These are phyloP conservation scores for Candida michaelii DNA, from an alignment of 805 yeast species.

Conservation along the genomic window DNA sequence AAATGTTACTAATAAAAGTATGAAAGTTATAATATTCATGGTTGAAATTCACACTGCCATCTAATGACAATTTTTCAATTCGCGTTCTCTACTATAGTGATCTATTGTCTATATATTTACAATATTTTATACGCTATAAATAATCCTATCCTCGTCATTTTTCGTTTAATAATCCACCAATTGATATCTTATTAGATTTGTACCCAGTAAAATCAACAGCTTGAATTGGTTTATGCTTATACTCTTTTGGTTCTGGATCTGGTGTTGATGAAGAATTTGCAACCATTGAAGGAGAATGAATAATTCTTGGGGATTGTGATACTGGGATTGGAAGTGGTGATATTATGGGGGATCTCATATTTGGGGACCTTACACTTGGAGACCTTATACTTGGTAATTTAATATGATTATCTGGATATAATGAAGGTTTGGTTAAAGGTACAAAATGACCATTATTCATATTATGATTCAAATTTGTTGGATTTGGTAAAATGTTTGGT, in stretches of 20 bases:
- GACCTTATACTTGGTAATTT: conserved; percentile 4
- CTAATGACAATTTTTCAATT: not conserved
- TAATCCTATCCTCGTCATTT: conserved; percentile 5
- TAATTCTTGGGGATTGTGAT: not conserved
- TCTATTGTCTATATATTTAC: conserved; percentile 1
- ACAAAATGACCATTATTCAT: not conserved
- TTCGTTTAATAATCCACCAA: conserved; percentile 40
- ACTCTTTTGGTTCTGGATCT: not conserved
- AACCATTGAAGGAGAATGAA: not conserved
- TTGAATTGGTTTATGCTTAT: not conserved
- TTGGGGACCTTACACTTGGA: not conserved
- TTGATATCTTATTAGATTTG: conserved; percentile 23
- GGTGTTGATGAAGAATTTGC: not conserved
- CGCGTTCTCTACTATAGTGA: not conserved
- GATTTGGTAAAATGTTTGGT: not conserved
- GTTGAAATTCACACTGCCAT: not conserved
- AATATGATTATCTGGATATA: not conserved
- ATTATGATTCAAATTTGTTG: too few species aligned
- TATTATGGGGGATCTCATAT: not conserved
- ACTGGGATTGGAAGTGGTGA: not conserved
- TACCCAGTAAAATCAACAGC: conserved; percentile 16
- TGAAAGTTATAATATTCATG: not conserved
- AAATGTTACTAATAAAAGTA: not conserved
- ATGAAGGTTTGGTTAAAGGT: not conserved
- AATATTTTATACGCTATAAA: conserved; percentile 4